phyloP scores from a whole-genome alignment of 306 rosid genomes.

The Betula pendula region DNA sequence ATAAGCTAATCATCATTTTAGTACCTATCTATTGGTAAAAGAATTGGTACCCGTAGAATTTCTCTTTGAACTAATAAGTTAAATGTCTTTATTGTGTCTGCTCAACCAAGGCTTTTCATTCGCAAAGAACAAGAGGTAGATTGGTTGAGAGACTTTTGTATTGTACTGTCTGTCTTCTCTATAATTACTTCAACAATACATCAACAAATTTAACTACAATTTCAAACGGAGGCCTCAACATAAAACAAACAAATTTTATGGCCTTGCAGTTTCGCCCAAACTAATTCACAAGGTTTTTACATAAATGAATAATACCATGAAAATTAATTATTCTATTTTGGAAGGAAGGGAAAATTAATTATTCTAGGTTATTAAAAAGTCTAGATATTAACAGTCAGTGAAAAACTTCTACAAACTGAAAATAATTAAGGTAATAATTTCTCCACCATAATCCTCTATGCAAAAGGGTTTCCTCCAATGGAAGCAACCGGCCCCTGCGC shows the following conservation, averaged over 20 bases:
- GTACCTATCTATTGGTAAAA: too few relatives aligned
- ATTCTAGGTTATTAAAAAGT: conserved; percentile 8
- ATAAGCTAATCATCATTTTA: too few relatives aligned
- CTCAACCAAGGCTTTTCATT: too few relatives aligned
- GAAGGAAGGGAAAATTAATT: background rate
- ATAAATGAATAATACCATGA: conserved; percentile 16
- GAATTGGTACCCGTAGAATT: too few relatives aligned
- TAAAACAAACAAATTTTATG: conserved; percentile 12
- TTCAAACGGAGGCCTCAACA: background rate
- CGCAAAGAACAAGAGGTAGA: too few relatives aligned
- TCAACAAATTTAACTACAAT: conserved; percentile 11
- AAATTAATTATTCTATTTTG: background rate
- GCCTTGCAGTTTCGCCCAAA: conserved; percentile 22
- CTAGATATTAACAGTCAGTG: background rate
- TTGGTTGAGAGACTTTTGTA: too few relatives aligned
- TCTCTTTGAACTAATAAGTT: too few relatives aligned
- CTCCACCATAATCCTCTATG: conserved; percentile 48
- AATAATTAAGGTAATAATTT: conserved; percentile 2
- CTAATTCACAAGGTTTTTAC: conserved; percentile 20
- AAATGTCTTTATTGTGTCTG: too few relatives aligned
- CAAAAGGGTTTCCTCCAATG: conserved; percentile 84
- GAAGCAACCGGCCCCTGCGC: conserved; percentile 66
- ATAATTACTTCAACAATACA: too few relatives aligned
- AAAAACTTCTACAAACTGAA: conserved; percentile 11
- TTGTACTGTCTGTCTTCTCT: too few relatives aligned